Evolutionary conservation across 1,284 basidiomycete genomes (phyloP), one percentile per base, ranked within the genome.

Genomic region (Puccinia triticina): DNA sequence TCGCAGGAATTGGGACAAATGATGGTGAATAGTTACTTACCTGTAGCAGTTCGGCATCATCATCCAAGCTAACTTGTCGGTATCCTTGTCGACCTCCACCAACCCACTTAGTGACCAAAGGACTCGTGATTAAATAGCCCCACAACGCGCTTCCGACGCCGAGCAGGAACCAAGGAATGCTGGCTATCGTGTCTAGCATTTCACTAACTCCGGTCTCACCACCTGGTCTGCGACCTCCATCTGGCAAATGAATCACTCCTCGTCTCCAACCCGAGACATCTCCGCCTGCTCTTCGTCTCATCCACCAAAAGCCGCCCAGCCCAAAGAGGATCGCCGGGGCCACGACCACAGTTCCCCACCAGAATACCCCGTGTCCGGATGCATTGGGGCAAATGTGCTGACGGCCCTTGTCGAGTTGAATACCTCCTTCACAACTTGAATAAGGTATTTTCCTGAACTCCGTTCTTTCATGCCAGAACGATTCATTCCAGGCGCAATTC

Each of bases 381-480:
- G 83, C 82, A 0, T 94, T 94, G 0, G 94, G 94, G 87, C 95
- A 98, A 5, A 88, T 85, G 86, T 98, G 95, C 26, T 85, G 83
- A 14, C 86, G 84, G 0, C 95, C 95, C 66, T 89, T 91, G 86
- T 98, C 94, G 12, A 90, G 90, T 11, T 92, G 89, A 0, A 89
- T 85, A 8, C 94, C 95, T 21, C 91, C 94, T 77, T 91, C 90
- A 86, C 95, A 98, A 26, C 89, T 90, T 72, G 94, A 95, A 87
- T 93, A 93, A 0, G 93, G 92, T 80, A 96, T 93, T 87, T 94
- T 92, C 83, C 94, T 93, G 86, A 96, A 96, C 11, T 91, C 88
- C 0, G 95, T 97, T 37, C 94, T 91, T 80, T 94, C 94, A 87
- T 95, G 96, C 95, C 96, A 97, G 85, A 89, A 93, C 10, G 48